Base-by-base conservation (phyloP, 2,329 filamentous ascomycete genomes). In the Coleophoma crateriformis region DNA sequence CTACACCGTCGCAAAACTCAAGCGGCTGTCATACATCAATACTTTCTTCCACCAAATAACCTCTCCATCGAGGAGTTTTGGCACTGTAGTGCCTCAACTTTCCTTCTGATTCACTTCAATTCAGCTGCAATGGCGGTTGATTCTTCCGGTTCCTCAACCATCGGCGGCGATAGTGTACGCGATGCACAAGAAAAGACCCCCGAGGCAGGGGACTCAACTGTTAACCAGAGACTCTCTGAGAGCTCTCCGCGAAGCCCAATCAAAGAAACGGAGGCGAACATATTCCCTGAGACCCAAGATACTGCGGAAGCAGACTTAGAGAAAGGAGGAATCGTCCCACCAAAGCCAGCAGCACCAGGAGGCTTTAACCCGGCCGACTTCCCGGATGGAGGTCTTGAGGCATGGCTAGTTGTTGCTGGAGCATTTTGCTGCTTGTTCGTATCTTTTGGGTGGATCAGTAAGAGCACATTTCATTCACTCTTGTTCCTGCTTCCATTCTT, bases 261-360 rank as follows among this genome's bases (percentile, higher is more conserved):
- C 48, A 57, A 57, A 35, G 55, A 63, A 27, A 68, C 67, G 17
- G 65, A 66, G 15, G 67, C 67, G 48, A 69, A 68, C 49, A 62
- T 71, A 46, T 97, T 97, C 72, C 92, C 92, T 4, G 92, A 92
- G 50, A 90, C 91, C 61, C 94, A 88, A 54, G 87, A 95, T 59
- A 91, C 96, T 73, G 91, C 92, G 48, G 83, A 94, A 69, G 92
- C 94, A 60, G 94, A 99, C 70, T 96, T 97, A 71, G 70, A 73
- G 52, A 65, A 61, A 53, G 59, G 51, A 27, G 59, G 50, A 48
- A 57, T 43, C 6, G 48, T 51, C 45, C 54, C 52, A 12, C 58
- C 51, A 19, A 39, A 51, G 12, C 32, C 35, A 11, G 44, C 50
- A 27, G 46, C 45, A n/a, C 37, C 49, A 35, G 61, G 61, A 20